phyloP scores from a whole-genome alignment of 164 flowering plant species.

The Aristolochia californica region DNA sequence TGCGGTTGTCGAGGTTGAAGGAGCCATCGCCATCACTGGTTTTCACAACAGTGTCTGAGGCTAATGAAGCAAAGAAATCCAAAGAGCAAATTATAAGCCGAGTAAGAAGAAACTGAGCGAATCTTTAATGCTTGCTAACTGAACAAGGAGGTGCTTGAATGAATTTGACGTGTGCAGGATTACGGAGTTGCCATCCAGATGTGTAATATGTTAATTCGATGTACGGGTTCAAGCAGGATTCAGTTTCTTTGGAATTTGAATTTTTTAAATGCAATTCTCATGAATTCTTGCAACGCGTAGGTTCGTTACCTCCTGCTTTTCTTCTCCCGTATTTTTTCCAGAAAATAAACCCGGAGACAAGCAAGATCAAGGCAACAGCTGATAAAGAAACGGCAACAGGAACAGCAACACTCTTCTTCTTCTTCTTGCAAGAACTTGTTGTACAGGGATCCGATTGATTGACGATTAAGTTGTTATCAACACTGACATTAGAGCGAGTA shows the following conservation, averaged over 20 bases:
- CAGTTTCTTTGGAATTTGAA: too few species aligned
- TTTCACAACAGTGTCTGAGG: not conserved
- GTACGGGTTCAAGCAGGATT: too few species aligned
- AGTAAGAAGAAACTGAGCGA: too few species aligned
- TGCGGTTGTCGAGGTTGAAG: slow-evolving; percentile 7
- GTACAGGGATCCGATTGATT: not conserved
- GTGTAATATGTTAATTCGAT: too few species aligned
- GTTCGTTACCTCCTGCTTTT: not conserved
- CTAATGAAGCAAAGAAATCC: not conserved
- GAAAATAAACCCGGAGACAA: not conserved
- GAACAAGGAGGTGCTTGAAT: too few species aligned
- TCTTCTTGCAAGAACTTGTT: not conserved
- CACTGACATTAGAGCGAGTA: not conserved
- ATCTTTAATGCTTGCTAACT: too few species aligned
- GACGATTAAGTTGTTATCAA: not conserved
- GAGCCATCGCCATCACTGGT: not conserved
- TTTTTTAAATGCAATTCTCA: too few species aligned
- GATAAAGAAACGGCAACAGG: not conserved
- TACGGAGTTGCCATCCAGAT: too few species aligned
- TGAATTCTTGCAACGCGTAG: too few species aligned
- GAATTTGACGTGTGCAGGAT: too few species aligned
- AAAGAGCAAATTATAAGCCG: too few species aligned
- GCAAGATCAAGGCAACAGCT: not conserved
- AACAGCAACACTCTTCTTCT: not conserved
- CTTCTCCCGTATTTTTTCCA: not conserved